A percentile compares a stretch with the other conserved stretches of the same genome.
These are phyloP conservation scores for Herpotrichia juniperi DNA, from an alignment of 2,329 filamentous ascomycete species.

Conservation along the genomic window DNA sequence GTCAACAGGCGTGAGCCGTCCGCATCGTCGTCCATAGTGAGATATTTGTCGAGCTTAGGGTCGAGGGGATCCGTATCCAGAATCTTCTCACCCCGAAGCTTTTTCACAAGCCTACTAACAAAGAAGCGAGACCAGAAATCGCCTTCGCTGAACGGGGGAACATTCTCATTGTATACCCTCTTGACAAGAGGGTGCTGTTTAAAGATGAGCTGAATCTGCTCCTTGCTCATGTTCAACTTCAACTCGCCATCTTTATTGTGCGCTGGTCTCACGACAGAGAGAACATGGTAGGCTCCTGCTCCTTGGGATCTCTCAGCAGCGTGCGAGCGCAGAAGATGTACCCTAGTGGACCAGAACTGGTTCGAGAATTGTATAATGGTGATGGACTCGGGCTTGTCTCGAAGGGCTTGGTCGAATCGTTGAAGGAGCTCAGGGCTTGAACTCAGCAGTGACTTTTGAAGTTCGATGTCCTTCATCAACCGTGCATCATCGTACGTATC, in stretches of 20 bases:
- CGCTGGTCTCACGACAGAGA: slow-evolving; percentile 85
- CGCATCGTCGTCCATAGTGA: slow-evolving; percentile 71
- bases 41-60: slow-evolving; percentile 82
- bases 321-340: slow-evolving; percentile 85
- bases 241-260: slow-evolving; percentile 71
- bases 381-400: slow-evolving; percentile 83
- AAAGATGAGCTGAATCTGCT: slow-evolving; percentile 93
- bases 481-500: slow-evolving; percentile 81
- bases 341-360: slow-evolving; percentile 93
- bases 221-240: slow-evolving; percentile 83
- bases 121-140: slow-evolving; percentile 97
- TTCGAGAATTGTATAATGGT: slow-evolving; percentile 80
- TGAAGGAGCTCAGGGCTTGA: slow-evolving; percentile 76
- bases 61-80: slow-evolving; percentile 78
- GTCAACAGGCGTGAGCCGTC: slow-evolving; percentile 51
- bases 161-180: slow-evolving; percentile 90
- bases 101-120: slow-evolving; percentile 86
- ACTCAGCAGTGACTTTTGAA: slow-evolving; percentile 88
- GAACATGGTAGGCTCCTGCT: slow-evolving; percentile 89
- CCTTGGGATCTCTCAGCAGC: slow-evolving; percentile 87
- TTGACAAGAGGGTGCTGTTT: slow-evolving; percentile 90
- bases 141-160: slow-evolving; percentile 73
- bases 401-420: slow-evolving; percentile 85
- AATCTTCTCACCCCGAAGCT: slow-evolving; percentile 86
- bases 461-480: slow-evolving; percentile 76